Evolutionary conservation across 768 basidiomycete genomes (phyloP).

Genomic region (Hygrocybe punicea): DNA sequence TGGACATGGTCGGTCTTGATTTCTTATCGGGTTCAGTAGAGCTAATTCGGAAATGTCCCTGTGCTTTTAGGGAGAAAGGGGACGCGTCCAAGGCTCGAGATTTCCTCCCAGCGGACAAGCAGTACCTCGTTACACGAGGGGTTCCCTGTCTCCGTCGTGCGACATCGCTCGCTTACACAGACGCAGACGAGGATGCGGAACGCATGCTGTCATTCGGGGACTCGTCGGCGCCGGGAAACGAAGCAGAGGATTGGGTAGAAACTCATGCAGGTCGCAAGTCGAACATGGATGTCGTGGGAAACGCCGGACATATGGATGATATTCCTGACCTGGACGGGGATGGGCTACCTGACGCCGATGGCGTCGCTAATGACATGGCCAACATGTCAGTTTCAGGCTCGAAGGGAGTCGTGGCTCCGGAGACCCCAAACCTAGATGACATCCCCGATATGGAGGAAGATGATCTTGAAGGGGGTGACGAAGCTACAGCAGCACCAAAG

Average conservation of each 20-base stretch:
- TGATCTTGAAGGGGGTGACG: slow-evolving; percentile 83
- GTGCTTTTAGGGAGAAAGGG: slow-evolving; percentile 78
- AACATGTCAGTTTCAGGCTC: slow-evolving; percentile 43
- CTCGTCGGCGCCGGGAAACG: slow-evolving; percentile 47
- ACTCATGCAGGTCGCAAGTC: slow-evolving; percentile 83
- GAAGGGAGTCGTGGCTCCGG: slow-evolving; percentile 34
- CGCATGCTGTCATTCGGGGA: slow-evolving; percentile 83
- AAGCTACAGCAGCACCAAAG: slow-evolving; percentile 71
- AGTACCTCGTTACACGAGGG: slow-evolving; percentile 92
- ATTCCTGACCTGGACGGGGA: slow-evolving; percentile 80
- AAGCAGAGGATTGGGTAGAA: slow-evolving; percentile 95
- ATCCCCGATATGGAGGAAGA: slow-evolving; percentile 99
- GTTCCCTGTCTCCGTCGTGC: slow-evolving; percentile 97
- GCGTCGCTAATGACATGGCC: slow-evolving; percentile 43
- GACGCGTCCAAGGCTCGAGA: slow-evolving; percentile 82
- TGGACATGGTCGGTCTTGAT: slow-evolving; percentile 79
- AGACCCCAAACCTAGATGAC: slow-evolving; percentile 83
- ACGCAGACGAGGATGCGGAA: slow-evolving; percentile 95
- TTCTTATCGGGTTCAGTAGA: slow-evolving; percentile 1
- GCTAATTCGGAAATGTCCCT: slow-evolving; percentile 9
- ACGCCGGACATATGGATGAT: slow-evolving; percentile 70
- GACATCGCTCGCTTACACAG: slow-evolving; percentile 87
- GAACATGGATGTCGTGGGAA: slow-evolving; percentile 49
- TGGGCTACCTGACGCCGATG: slow-evolving; percentile 37
- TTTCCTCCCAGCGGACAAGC: slow-evolving; percentile 92